Percentiles rank a stretch among this genome's conserved stretches.
These are phyloP conservation scores for Hemerocallis citrina DNA, from an alignment of 106 monocot species.

Conservation along the genomic window DNA sequence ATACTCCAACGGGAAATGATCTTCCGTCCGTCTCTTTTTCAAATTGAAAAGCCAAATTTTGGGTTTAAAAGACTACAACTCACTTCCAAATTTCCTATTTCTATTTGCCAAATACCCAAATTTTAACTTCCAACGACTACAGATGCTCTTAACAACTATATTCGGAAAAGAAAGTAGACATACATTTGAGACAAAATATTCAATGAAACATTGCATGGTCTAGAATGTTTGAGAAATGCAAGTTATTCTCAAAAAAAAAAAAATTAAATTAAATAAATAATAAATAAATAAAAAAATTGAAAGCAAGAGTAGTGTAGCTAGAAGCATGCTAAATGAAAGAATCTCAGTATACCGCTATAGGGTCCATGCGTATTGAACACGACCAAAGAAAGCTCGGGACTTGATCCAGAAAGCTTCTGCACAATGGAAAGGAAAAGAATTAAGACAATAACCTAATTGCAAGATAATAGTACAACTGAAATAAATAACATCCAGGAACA, in stretches of 20 bases:
- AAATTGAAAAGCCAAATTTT: too few relatives aligned
- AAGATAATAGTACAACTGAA: not conserved
- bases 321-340: not conserved
- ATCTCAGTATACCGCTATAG: constrained; percentile 49
- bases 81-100: too few relatives aligned
- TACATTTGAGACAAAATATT: not conserved
- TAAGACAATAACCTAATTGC: not conserved
- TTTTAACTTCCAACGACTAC: too few relatives aligned
- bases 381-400: constrained; percentile 72
- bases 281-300: too few relatives aligned
- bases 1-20: too few relatives aligned
- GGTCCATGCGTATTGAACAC: constrained; percentile 86
- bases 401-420: constrained; percentile 61
- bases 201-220: not conserved
- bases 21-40: too few relatives aligned
- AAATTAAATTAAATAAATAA: too few relatives aligned
- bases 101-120: too few relatives aligned
- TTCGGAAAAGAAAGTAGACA: not conserved
- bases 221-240: not conserved
- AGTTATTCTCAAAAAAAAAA: not conserved
- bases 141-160: too few relatives aligned
- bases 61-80: too few relatives aligned
- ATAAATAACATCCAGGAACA: not conserved
- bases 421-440: constrained; percentile 3
- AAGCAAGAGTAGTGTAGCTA: not conserved